Conservation (phyloP, 2,329 filamentous ascomycete genomes). For the Pseudocercospora vitis region DNA sequence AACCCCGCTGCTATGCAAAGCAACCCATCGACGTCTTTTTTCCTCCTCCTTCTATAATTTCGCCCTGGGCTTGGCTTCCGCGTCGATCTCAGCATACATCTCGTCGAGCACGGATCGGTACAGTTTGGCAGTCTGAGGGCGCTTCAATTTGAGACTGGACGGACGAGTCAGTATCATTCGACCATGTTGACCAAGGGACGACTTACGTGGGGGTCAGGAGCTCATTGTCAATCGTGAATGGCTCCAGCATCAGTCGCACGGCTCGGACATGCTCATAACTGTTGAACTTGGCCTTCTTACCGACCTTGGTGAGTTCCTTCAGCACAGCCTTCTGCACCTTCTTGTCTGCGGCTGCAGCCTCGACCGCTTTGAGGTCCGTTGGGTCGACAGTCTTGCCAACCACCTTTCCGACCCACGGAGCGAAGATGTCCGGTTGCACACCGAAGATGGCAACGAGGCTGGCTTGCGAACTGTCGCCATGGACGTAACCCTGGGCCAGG, state of each 20-base stretch:
- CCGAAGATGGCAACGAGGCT: conserved; percentile 84
- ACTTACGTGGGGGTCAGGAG: conserved; percentile 84
- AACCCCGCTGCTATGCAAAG: not conserved
- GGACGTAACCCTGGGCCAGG: conserved; percentile 79
- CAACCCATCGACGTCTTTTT: not conserved
- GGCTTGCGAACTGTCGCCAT: conserved; percentile 82
- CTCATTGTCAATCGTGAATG: conserved; percentile 91
- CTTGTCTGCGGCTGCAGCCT: conserved; percentile 65
- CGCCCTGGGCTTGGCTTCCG: conserved; percentile 45
- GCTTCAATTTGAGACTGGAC: conserved; percentile 67
- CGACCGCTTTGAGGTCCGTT: conserved; percentile 66
- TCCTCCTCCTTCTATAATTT: no score
- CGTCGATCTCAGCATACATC: conserved; percentile 59
- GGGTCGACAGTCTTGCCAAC: conserved; percentile 63
- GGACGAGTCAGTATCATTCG: not conserved
- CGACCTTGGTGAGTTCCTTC: conserved; percentile 75
- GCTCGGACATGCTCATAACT: conserved; percentile 82
- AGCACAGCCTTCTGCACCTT: conserved; percentile 73
- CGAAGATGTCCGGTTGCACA: conserved; percentile 80
- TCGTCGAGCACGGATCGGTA: conserved; percentile 60
- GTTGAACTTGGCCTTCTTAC: conserved; percentile 83
- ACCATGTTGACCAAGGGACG: not conserved
- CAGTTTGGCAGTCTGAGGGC: conserved; percentile 64
- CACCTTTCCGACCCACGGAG: conserved; percentile 74
- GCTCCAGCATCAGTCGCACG: conserved; percentile 74